Percentiles rank a stretch among this genome's conserved stretches.
Evolutionary conservation across 139 green algal genomes (phyloP).

Genomic region (Picochlorum costavermella): DNA sequence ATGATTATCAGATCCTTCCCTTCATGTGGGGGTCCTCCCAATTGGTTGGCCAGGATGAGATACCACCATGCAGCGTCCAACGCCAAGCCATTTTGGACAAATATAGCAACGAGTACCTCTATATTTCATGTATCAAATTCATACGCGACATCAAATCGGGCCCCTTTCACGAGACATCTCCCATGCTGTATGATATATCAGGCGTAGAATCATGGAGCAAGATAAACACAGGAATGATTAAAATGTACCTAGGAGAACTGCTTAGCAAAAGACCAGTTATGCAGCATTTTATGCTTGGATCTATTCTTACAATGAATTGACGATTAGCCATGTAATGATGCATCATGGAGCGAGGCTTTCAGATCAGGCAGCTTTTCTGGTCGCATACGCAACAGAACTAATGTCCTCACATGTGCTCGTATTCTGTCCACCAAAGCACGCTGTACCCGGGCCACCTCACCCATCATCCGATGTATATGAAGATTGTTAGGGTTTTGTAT

Average conservation of each 20-base stretch:
- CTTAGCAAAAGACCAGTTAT: constrained; percentile 97
- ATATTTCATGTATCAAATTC: constrained; percentile 74
- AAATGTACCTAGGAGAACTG: constrained; percentile 97
- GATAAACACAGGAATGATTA: constrained; percentile 88
- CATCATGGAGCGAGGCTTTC: too few relatives aligned
- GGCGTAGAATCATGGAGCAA: constrained; percentile 80
- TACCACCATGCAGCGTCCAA: constrained; percentile 77
- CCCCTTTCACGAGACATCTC: constrained; percentile 81
- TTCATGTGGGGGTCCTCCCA: constrained; percentile 86
- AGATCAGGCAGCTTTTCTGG: too few relatives aligned
- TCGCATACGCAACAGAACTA: too few relatives aligned
- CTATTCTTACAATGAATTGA: constrained; percentile 45
- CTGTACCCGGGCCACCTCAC: too few relatives aligned
- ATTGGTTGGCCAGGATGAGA: constrained; percentile 65
- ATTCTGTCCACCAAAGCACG: too few relatives aligned
- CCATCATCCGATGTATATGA: too few relatives aligned
- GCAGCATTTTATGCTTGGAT: constrained; percentile 91
- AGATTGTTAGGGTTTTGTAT: too few relatives aligned
- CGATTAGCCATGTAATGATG: too few relatives aligned
- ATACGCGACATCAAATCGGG: constrained; percentile 91
- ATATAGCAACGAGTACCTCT: constrained; percentile 75
- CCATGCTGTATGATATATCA: constrained; percentile 92
- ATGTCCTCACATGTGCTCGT: too few relatives aligned
- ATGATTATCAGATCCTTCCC: constrained; percentile 98
- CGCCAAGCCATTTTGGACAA: constrained; percentile 57